These are phyloP conservation scores for Pythium grandisporangium DNA, from an alignment of 352 stramenopile genomes.

Conservation along the genomic window DNA sequence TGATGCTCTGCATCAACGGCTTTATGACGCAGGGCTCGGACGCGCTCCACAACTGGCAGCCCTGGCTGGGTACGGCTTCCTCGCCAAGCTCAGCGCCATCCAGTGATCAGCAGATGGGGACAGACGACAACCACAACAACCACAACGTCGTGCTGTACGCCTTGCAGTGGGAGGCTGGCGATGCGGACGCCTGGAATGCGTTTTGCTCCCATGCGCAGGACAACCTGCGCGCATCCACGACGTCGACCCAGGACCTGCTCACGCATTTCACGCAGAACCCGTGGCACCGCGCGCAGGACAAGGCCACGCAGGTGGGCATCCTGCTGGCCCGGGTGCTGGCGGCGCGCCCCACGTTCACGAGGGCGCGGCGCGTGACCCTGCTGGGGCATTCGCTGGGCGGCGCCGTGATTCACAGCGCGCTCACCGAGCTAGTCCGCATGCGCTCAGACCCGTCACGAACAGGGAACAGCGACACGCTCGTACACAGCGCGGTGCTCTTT, in stretches of 20 bases:
- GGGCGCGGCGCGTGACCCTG: constrained; percentile 48
- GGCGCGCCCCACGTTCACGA: constrained; percentile 31
- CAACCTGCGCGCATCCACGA: constrained; percentile 31
- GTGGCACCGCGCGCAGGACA: constrained; percentile 77
- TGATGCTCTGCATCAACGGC: constrained; percentile 76
- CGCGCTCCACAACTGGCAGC: constrained; percentile 49
- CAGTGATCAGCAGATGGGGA: too few species aligned
- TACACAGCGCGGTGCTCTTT: constrained; percentile 59
- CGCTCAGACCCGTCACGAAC: constrained; percentile 6
- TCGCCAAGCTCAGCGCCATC: too few species aligned
- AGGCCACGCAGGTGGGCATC: constrained; percentile 67
- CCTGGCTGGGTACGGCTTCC: constrained; percentile 23
- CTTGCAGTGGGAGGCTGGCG: constrained; percentile 73
- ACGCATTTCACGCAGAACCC: constrained; percentile 75
- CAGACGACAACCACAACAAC: too few species aligned
- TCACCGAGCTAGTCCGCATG: constrained; percentile 58
- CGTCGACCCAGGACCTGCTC: constrained; percentile 35
- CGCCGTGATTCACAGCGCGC: constrained; percentile 58
- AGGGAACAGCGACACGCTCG: constrained; percentile 6
- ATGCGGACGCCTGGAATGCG: constrained; percentile 60
- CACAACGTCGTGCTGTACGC: constrained; percentile 46
- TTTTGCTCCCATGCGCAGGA: constrained; percentile 73
- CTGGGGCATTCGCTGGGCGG: constrained; percentile 76
- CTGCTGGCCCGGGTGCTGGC: constrained; percentile 62
- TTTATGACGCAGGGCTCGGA: constrained; percentile 82